Evolutionary conservation across 768 basidiomycete species (phyloP), one percentile per base, ranked within the genome.

Genomic region (Trametes maxima): DNA sequence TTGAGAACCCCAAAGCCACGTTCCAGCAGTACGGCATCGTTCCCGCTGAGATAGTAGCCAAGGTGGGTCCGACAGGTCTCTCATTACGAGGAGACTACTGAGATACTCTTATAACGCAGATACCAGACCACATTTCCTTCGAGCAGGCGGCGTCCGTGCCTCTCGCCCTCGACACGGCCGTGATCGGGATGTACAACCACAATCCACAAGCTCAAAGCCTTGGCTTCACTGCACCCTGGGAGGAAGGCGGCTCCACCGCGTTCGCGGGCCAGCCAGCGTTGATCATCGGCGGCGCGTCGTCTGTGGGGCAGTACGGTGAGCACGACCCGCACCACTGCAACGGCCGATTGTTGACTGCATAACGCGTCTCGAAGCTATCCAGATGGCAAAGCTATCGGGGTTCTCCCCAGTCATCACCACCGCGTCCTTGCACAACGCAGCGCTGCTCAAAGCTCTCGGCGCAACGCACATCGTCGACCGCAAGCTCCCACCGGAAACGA

Each of bases 81-180:
- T 1, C 14, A 3, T 16, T 46, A 46, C 17, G 3, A 45, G 17
- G 44, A 21, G 52, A 54, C 13, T 65, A 62, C 44, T 69, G 74
- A 46, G 65, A 70, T 37, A 45, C 64, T 21, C 55, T 68, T 14
- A 46, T 65, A 8, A 65, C 62, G n/a, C 68, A 72, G 68, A 61
- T 77, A 13, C 76, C 74, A 0, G 51, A 59, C 8, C 68, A 68
- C 33, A 44, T 75, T 17, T 63, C 71, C 1, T 70, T 73, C 45
- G 74, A 75, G 5, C 21, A 72, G 39, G 77, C 73, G 0, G 57
- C 72, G 2, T 65, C 73, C 5, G 53, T 77, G 3, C 74, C 76
- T 8, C 62, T 72, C 33, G 71, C 62, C 0, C 62, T 74, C 11
- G 69, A 64, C 10, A 75, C 76, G 13, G 72, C 71, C 4, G 68